Base-by-base conservation (phyloP, 768 basidiomycete genomes). In the Russula vinacea region DNA sequence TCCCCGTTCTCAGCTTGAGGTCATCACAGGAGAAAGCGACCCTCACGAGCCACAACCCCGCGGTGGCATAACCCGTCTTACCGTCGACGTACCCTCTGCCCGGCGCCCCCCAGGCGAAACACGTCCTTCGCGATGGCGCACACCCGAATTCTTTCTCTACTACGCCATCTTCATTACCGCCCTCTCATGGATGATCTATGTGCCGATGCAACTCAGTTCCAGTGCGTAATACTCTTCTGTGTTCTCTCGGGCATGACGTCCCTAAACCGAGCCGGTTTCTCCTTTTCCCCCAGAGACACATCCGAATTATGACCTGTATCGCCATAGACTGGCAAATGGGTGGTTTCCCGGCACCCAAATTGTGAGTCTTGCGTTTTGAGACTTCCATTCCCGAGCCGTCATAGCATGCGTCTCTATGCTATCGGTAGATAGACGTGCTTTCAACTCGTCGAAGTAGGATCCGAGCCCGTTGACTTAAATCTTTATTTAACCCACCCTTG, bases 311-410 rank as follows among this genome's bases (percentile, higher is more conserved):
- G 71, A 69, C 3, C 73, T 79, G 26, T 97, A 86, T 74, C 75
- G 77, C 1, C 70, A 75, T 16, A 79, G 80, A 63, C 76, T 98
- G 3, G 84, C 83, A 0, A 67, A 74, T 0, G 93, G 95, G 0
- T 98, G 95, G 94, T 73, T 98, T 22, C 84, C 87, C 67, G 89
- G 87, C 44, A 85, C 92, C 35, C 73, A 79, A 72, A 81, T 95
- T 14, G 95, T 96, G 71, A 60, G 60, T 57, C 16, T 54, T 32
- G 11, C 50, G 45, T 22, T n/a, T 40, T 33, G 16, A 26, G 40
- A 33, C 29, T 13, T 24, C 22, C 39, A 29, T 2, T 5, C 29
- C 29, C 29, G 26, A 45, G 24, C 13, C 35, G 11, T n/a, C 11
- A 39, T 49, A 1, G 35, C 8, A 35, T 50, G 10, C 22, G 11